Percentiles rank a stretch among this genome's conserved stretches.
These are phyloP conservation scores for Mycena indigotica DNA, from an alignment of 768 basidiomycete genomes.

Conservation along the genomic window DNA sequence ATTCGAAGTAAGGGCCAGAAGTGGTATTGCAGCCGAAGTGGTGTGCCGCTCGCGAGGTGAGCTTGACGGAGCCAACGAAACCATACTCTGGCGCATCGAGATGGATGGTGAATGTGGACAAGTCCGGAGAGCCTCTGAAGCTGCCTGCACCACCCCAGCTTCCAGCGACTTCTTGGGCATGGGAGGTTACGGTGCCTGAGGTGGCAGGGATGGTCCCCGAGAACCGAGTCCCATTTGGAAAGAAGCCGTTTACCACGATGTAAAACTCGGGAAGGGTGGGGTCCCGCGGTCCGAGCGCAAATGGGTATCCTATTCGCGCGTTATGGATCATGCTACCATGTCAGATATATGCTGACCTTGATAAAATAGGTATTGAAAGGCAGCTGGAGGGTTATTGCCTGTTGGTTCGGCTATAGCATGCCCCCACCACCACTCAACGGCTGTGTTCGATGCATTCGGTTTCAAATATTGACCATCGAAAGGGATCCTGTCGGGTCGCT, in stretches of 20 bases:
- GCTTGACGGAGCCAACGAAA: slow-evolving; percentile 21
- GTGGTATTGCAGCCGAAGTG: slow-evolving; percentile 29
- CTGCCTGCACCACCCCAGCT: slow-evolving; percentile 21
- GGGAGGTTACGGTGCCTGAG: slow-evolving; percentile 16
- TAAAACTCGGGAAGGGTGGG: slow-evolving; percentile 14
- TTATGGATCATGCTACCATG: too few species aligned
- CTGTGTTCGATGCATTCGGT: slow-evolving; percentile 19
- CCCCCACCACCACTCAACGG: slow-evolving; percentile 29
- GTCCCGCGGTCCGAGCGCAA: slow-evolving; percentile 1
- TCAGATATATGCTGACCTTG: slow-evolving; percentile 21
- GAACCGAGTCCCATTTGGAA: slow-evolving; percentile 24
- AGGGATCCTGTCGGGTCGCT: slow-evolving; percentile 4
- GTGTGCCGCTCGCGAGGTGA: slow-evolving; percentile 16
- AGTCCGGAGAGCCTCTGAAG: slow-evolving; percentile 22
- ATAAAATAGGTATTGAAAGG: slow-evolving; percentile 25
- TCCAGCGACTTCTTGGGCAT: slow-evolving; percentile 18
- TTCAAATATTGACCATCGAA: slow-evolving; percentile 26
- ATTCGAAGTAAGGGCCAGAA: slow-evolving; percentile 22
- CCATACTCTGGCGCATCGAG: slow-evolving; percentile 17
- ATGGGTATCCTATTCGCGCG: slow-evolving; percentile 4
- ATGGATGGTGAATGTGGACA: slow-evolving; percentile 18
- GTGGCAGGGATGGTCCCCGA: slow-evolving; percentile 17
- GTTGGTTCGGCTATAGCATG: slow-evolving; percentile 15
- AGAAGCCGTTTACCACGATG: slow-evolving; percentile 24
- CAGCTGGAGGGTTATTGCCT: slow-evolving; percentile 16